These are phyloP conservation scores for Amylostereum areolatum DNA, from an alignment of 1,284 basidiomycete species.

Conservation along the genomic window DNA sequence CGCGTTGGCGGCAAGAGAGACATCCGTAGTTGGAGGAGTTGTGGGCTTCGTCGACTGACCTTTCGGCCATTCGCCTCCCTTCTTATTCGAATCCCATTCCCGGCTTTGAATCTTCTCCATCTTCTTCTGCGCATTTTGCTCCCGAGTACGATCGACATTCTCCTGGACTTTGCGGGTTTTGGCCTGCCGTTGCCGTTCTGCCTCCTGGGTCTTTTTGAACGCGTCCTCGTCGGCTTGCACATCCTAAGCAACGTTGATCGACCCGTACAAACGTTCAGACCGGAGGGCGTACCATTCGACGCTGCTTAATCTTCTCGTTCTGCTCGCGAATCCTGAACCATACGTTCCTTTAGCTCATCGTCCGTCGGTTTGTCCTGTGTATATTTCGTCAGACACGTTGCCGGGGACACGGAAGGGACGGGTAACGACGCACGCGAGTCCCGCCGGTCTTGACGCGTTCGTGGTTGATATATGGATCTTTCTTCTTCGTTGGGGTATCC, in stretches of 20 bases:
- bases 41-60: background rate
- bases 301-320: slow-evolving; percentile 78
- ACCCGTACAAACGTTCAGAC: background rate
- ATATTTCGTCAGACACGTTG: slow-evolving; percentile 5
- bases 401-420: slow-evolving; percentile 10
- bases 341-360: slow-evolving; percentile 65
- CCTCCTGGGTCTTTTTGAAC: slow-evolving; percentile 61
- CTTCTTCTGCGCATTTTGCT: slow-evolving; percentile 71
- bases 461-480: slow-evolving; percentile 62
- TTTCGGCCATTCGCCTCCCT: slow-evolving; percentile 31
- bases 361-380: slow-evolving; percentile 66
- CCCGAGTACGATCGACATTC: slow-evolving; percentile 58
- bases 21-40: no score
- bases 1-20: background rate
- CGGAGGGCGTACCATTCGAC: slow-evolving; percentile 46
- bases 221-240: slow-evolving; percentile 75
- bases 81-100: slow-evolving; percentile 83
- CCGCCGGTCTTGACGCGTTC: slow-evolving; percentile 78
- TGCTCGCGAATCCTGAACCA: slow-evolving; percentile 70
- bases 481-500: slow-evolving; percentile 21
- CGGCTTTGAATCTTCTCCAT: slow-evolving; percentile 69
- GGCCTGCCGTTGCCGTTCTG: slow-evolving; percentile 48
- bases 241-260: slow-evolving; percentile 36
- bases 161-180: slow-evolving; percentile 60
- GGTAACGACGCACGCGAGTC: slow-evolving; percentile 9